Evolutionary conservation across 441 rosid species (phyloP).

Genomic region (Erodium texanum): DNA sequence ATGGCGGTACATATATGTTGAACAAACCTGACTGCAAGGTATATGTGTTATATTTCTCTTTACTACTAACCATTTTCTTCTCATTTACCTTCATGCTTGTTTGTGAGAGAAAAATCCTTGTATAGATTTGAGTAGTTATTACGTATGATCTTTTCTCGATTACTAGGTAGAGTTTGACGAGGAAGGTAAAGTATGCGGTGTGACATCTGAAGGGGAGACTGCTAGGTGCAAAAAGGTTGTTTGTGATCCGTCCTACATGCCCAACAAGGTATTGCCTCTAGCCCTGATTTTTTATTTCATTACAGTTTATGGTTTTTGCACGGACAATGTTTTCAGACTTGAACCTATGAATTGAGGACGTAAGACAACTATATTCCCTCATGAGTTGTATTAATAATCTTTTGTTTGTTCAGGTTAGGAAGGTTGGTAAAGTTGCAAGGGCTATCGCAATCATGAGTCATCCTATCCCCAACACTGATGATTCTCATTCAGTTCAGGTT

Average conservation of each 20-base stretch:
- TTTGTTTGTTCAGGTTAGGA: constrained; percentile 32
- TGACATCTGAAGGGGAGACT: constrained; percentile 63
- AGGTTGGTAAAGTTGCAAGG: constrained; percentile 53
- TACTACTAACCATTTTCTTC: background rate
- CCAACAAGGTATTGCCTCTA: too few species aligned
- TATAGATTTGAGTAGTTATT: too few species aligned
- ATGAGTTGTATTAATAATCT: too few species aligned
- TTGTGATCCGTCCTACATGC: constrained; percentile 59
- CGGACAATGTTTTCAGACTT: too few species aligned
- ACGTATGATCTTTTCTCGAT: too few species aligned
- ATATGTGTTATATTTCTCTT: constrained; percentile 1
- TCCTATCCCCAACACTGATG: constrained; percentile 53
- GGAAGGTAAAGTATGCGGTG: constrained; percentile 54
- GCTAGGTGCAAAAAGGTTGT: constrained; percentile 69
- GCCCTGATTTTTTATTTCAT: too few species aligned
- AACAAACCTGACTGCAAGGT: constrained; percentile 72
- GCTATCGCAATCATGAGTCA: constrained; percentile 68
- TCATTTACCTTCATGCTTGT: too few species aligned
- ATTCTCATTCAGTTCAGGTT: constrained; percentile 58
- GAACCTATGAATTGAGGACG: too few species aligned
- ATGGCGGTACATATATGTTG: constrained; percentile 75
- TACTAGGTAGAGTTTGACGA: constrained; percentile 53
- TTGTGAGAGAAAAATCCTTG: background rate
- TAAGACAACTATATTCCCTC: too few species aligned
- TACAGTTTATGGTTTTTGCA: too few species aligned